Percentiles rank a stretch among this genome's conserved stretches.
These are phyloP conservation scores for Zasmidium cellare DNA, from an alignment of 2,329 filamentous ascomycete genomes.

Conservation along the genomic window DNA sequence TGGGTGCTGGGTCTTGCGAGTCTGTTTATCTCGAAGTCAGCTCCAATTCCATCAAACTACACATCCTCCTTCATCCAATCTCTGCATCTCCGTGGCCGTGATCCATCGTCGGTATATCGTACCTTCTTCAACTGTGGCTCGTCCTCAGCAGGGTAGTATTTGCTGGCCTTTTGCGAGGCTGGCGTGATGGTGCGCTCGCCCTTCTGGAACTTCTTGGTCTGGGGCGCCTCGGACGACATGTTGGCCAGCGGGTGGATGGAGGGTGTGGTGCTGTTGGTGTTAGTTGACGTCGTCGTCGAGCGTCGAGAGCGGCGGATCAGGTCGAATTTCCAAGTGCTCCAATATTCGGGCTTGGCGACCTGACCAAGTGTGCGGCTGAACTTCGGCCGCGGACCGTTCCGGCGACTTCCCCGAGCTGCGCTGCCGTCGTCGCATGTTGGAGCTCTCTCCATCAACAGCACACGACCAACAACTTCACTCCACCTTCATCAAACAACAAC, in stretches of 20 bases:
- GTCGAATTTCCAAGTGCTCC: conserved; percentile 1
- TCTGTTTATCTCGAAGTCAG: conserved; percentile 54
- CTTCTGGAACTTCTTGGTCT: conserved; percentile 97
- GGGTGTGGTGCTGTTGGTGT: conserved; percentile 4
- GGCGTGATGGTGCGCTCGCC: conserved; percentile 88
- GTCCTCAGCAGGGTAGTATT: conserved; percentile 98
- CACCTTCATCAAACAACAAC: conserved; percentile 1
- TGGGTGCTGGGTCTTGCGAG: conserved; percentile 89
- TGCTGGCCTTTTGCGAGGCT: conserved; percentile 88
- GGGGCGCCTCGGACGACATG: conserved; percentile 32
- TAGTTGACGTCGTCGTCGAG: conserved; percentile 9
- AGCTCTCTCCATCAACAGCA: background rate
- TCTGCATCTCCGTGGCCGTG: background rate
- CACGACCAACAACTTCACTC: conserved; percentile 4
- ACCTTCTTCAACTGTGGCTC: conserved; percentile 90
- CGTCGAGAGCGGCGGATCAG: background rate
- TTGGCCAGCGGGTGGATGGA: conserved; percentile 20
- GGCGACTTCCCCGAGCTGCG: background rate
- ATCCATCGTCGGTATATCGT: conserved; percentile 45
- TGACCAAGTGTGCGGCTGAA: too few relatives aligned
- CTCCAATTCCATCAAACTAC: conserved; percentile 10
- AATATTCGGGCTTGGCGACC: too few relatives aligned
- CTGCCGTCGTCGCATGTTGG: background rate
- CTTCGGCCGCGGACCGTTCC: background rate
- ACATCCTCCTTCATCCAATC: background rate